phyloP scores from a whole-genome alignment of 139 green algal genomes.

The Coccomyxa sp. region DNA sequence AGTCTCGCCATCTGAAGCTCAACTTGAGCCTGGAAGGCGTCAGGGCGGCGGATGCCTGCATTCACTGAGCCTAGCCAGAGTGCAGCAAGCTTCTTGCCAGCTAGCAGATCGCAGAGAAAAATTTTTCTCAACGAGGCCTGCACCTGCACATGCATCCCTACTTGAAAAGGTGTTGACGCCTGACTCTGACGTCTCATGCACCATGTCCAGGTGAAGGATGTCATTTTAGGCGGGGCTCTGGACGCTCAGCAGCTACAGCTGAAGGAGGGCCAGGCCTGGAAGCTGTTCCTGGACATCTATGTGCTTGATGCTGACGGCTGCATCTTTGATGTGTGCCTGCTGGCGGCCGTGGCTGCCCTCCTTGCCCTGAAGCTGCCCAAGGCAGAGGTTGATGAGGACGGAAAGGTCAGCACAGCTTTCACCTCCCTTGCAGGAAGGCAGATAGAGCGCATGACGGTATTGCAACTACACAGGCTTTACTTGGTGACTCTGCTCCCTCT shows the following conservation, averaged over 20 bases:
- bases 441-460: not conserved
- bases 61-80: not conserved
- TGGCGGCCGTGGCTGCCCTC: slow-evolving; percentile 60
- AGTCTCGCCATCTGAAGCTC: too few relatives aligned
- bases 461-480: not conserved
- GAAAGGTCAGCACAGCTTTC: slow-evolving; percentile 27
- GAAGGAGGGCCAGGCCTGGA: slow-evolving; percentile 46
- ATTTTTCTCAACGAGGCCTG: too few relatives aligned
- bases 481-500: not conserved
- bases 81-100: not conserved
- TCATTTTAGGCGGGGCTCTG: slow-evolving; percentile 14
- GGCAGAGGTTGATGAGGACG: slow-evolving; percentile 34
- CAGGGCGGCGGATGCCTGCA: not conserved
- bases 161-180: too few relatives aligned
- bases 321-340: slow-evolving; percentile 58
- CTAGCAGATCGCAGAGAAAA: too few relatives aligned
- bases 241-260: slow-evolving; percentile 64
- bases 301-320: slow-evolving; percentile 63
- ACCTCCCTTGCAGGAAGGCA: not conserved
- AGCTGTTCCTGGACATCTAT: slow-evolving; percentile 62
- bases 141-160: too few relatives aligned
- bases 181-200: not conserved
- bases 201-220: slow-evolving; percentile 2
- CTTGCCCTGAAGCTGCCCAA: slow-evolving; percentile 32
- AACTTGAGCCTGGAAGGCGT: not conserved